Evolutionary conservation across 208 protist species (phyloP).

Genomic region (Trypanosoma scelopori): DNA sequence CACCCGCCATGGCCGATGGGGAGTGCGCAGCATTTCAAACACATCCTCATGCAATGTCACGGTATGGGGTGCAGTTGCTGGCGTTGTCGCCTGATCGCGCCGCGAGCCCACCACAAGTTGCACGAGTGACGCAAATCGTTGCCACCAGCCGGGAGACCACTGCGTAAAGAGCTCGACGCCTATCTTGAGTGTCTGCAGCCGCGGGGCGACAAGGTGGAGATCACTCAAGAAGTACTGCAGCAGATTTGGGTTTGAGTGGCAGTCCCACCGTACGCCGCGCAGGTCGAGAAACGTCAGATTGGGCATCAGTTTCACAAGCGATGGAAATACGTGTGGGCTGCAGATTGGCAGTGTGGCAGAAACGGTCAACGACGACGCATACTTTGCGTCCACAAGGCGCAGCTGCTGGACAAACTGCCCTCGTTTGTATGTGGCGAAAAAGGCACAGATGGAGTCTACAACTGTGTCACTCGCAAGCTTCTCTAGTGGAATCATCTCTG

Average conservation of each 20-base stretch:
- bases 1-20: slow-evolving; percentile 42
- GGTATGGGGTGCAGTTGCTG: neutral
- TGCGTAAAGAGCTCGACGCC: slow-evolving; percentile 46
- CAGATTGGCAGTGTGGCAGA: slow-evolving; percentile 20
- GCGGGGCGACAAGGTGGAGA: slow-evolving; percentile 57
- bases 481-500: slow-evolving; percentile 45
- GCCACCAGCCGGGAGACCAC: slow-evolving; percentile 82
- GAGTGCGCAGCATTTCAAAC: slow-evolving; percentile 44
- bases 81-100: slow-evolving; percentile 27
- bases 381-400: slow-evolving; percentile 33
- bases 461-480: slow-evolving; percentile 26
- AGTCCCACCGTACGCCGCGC: slow-evolving; percentile 60
- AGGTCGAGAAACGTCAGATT: slow-evolving; percentile 62
- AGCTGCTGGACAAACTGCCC: slow-evolving; percentile 41
- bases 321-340: slow-evolving; percentile 31
- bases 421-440: slow-evolving; percentile 39
- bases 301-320: slow-evolving; percentile 44
- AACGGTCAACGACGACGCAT: slow-evolving; percentile 30
- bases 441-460: slow-evolving; percentile 33
- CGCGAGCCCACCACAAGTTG: slow-evolving; percentile 60
- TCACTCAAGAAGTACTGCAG: slow-evolving; percentile 63
- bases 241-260: slow-evolving; percentile 14
- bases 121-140: slow-evolving; percentile 41
- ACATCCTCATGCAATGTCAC: slow-evolving; percentile 56
- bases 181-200: slow-evolving; percentile 62